Evolutionary conservation across 2,329 filamentous ascomycete genomes (phyloP).

Genomic region (Geosmithia flava): DNA sequence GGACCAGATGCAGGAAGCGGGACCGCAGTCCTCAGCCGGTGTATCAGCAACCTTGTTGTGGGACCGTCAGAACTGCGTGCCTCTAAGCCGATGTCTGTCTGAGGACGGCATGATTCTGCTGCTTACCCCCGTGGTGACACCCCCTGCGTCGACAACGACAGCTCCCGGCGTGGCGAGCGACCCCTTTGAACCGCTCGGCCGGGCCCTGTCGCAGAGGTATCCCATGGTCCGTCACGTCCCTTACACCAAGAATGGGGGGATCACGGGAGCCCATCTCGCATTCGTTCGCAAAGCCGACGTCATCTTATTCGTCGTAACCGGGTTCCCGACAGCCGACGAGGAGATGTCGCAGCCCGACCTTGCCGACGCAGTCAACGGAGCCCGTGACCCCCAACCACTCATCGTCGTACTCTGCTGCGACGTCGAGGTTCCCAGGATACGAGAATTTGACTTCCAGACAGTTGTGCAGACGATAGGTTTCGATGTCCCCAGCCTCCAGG

Average conservation of each 20-base stretch:
- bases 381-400: conserved; percentile 35
- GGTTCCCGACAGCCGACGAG: conserved; percentile 30
- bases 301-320: conserved; percentile 49
- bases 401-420: conserved; percentile 40
- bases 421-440: conserved; percentile 22
- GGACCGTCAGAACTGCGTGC: conserved; percentile 32
- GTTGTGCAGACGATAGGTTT: conserved; percentile 37
- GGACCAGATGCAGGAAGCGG: not conserved
- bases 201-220: conserved; percentile 46
- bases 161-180: conserved; percentile 32
- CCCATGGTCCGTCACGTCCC: conserved; percentile 57
- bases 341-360: conserved; percentile 39
- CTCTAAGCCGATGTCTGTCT: conserved; percentile 29
- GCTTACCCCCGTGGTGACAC: conserved; percentile 43
- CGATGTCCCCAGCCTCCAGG: conserved; percentile 30
- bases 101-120: conserved; percentile 46
- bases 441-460: conserved; percentile 33
- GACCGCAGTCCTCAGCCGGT: conserved; percentile 3
- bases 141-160: conserved; percentile 22
- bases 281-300: conserved; percentile 49
- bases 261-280: conserved; percentile 49
- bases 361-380: conserved; percentile 28
- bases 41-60: conserved; percentile 18
- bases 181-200: conserved; percentile 61
- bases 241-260: conserved; percentile 50